phyloP scores from a whole-genome alignment of 2,329 filamentous ascomycete genomes.

The Fusarium aywerte region DNA sequence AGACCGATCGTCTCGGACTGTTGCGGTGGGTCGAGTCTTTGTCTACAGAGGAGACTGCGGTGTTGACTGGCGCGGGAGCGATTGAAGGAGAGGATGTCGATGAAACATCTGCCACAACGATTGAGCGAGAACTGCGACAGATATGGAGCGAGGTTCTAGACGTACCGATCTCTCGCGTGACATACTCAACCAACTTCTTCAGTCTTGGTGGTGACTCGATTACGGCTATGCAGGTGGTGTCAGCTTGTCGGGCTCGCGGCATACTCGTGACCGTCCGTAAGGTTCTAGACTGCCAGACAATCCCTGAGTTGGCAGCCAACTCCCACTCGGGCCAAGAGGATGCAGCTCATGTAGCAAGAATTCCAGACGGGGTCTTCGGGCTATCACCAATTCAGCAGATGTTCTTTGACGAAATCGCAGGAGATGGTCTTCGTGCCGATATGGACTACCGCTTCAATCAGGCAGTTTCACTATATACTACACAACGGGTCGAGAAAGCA shows the following conservation, averaged over 20 bases:
- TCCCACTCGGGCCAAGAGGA: neutral
- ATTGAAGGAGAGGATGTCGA: neutral
- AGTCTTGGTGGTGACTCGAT: constrained; percentile 8
- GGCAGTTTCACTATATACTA: neutral
- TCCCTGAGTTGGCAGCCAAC: constrained; percentile 2
- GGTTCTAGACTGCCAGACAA: neutral
- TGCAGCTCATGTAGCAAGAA: neutral
- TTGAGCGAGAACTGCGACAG: constrained; percentile 1
- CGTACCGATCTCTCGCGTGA: constrained; percentile 2
- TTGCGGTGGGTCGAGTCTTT: neutral
- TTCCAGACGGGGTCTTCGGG: neutral
- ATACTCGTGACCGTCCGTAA: constrained; percentile 4
- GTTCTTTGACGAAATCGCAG: constrained; percentile 2
- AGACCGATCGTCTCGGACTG: constrained; percentile 1
- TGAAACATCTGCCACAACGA: neutral
- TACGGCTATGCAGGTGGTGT: constrained; percentile 15
- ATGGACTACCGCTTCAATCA: constrained; percentile 3
- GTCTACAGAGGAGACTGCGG: neutral
- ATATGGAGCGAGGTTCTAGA: constrained; percentile 1
- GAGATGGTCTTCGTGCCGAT: neutral
- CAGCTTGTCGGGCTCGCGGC: neutral
- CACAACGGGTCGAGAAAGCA: neutral
- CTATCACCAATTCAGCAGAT: constrained; percentile 4
- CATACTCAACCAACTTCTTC: constrained; percentile 11
- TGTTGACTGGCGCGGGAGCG: neutral